These are phyloP conservation scores for Trichophaea hybrida DNA, from an alignment of 2,329 filamentous ascomycete species.

Conservation along the genomic window DNA sequence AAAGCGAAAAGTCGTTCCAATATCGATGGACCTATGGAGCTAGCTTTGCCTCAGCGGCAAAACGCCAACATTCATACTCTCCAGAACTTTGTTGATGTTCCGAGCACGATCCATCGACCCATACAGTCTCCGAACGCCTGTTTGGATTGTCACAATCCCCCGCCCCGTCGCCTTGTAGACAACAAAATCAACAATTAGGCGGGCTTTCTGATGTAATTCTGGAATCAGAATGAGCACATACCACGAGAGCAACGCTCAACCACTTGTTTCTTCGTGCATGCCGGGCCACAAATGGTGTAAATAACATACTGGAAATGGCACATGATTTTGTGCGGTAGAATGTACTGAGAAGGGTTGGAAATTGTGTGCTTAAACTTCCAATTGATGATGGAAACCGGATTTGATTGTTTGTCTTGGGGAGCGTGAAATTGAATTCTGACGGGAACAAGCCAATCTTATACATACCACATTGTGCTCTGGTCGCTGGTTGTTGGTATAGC, in stretches of 20 bases:
- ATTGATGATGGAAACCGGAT: too few relatives aligned
- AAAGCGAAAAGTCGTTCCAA: too few relatives aligned
- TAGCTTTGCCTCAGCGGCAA: too few relatives aligned
- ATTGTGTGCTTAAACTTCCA: too few relatives aligned
- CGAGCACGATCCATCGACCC: background rate
- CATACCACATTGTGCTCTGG: too few relatives aligned
- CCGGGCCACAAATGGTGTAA: background rate
- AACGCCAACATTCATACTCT: too few relatives aligned
- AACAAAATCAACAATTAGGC: background rate
- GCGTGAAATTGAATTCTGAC: too few relatives aligned
- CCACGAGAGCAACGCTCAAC: background rate
- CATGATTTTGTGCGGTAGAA: background rate
- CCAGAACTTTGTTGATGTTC: background rate
- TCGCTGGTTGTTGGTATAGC: too few relatives aligned
- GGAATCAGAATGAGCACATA: background rate
- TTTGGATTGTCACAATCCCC: background rate
- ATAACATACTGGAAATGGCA: background rate
- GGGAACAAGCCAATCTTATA: too few relatives aligned
- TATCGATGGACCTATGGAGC: too few relatives aligned
- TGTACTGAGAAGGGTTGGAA: too few relatives aligned
- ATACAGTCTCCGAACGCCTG: background rate
- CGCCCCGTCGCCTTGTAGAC: background rate
- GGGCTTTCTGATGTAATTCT: background rate
- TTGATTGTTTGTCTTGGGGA: too few relatives aligned
- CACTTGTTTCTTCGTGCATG: background rate